Conservation (phyloP, 2,329 filamentous ascomycete species). For the Fusarium acutatum region DNA sequence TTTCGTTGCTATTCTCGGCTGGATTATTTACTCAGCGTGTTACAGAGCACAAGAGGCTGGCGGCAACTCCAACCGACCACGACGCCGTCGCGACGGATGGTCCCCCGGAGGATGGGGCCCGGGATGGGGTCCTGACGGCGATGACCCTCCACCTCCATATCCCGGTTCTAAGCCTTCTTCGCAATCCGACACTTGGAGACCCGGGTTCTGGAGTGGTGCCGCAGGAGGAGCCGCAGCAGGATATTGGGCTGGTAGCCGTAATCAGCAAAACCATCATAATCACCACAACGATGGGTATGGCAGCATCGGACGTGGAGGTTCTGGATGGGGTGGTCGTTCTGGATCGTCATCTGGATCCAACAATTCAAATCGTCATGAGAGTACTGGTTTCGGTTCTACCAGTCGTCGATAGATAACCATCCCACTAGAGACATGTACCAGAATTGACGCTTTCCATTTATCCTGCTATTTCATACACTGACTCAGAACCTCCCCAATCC, state of each 20-base stretch:
- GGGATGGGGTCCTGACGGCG: slow-evolving; percentile 51
- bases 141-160: slow-evolving; percentile 63
- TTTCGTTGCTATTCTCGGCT: slow-evolving; percentile 67
- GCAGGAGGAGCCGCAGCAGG: slow-evolving; percentile 74
- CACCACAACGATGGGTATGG: slow-evolving; percentile 45
- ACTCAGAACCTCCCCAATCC: slow-evolving; percentile 14
- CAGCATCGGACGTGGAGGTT: slow-evolving; percentile 46
- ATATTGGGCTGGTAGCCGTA: slow-evolving; percentile 67
- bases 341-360: slow-evolving; percentile 49
- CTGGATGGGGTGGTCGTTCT: slow-evolving; percentile 42
- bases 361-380: slow-evolving; percentile 65
- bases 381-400: slow-evolving; percentile 78
- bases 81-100: slow-evolving; percentile 43
- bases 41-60: slow-evolving; percentile 14
- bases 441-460: slow-evolving; percentile 38
- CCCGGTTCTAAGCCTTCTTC: slow-evolving; percentile 50
- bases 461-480: slow-evolving; percentile 38
- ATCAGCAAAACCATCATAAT: slow-evolving; percentile 40
- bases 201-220: slow-evolving; percentile 79
- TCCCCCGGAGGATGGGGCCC: slow-evolving; percentile 49
- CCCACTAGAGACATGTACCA: not conserved
- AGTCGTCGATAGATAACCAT: slow-evolving; percentile 57
- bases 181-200: slow-evolving; percentile 64
- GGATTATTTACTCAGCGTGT: slow-evolving; percentile 69
- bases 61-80: slow-evolving; percentile 16